Evolutionary conservation across 257 asterid species (phyloP).

Genomic region (Eucommia ulmoides): DNA sequence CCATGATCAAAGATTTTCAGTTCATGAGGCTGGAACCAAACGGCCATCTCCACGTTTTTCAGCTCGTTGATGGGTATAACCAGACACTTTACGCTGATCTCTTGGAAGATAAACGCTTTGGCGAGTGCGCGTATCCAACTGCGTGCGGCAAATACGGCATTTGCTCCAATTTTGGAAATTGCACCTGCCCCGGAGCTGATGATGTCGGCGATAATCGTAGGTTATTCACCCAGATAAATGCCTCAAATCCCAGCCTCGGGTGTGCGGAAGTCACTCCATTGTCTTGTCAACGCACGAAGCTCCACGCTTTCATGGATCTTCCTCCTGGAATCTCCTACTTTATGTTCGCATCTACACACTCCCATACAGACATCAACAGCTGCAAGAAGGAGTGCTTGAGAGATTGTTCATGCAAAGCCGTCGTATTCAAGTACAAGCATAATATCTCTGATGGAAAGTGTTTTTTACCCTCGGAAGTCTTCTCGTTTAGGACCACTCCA

Average conservation of each 20-base stretch:
- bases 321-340: neutral
- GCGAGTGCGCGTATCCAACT: neutral
- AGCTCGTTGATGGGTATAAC: neutral
- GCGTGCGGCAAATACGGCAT: neutral
- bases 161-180: neutral
- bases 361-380: neutral
- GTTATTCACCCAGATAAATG: neutral
- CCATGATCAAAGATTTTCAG: neutral
- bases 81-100: neutral
- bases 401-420: neutral
- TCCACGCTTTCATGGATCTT: neutral
- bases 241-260: neutral
- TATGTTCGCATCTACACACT: too few relatives aligned
- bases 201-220: neutral
- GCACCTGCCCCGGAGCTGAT: neutral
- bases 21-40: neutral
- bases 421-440: neutral
- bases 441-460: neutral
- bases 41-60: neutral
- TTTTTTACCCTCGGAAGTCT: neutral
- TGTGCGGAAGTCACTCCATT: neutral
- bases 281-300: neutral
- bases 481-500: neutral
- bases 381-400: neutral
- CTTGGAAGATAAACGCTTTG: neutral